A percentile compares a stretch with the other conserved stretches of the same genome.
Conservation (phyloP, 805 yeast genomes). For the Lipomyces japonicus region DNA sequence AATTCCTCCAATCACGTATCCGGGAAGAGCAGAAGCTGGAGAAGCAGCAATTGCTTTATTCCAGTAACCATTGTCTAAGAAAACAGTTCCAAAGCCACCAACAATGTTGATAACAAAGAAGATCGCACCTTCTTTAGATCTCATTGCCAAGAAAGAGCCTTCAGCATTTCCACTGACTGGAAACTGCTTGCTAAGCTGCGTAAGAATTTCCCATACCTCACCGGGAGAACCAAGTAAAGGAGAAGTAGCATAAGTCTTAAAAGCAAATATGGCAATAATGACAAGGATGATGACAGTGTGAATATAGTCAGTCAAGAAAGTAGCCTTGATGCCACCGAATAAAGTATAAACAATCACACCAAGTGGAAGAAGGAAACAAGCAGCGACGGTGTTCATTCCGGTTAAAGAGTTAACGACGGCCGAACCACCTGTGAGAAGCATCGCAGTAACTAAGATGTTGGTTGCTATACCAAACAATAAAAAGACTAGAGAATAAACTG, state of each 20-base stretch:
- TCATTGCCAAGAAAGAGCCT: slow-evolving; percentile 87
- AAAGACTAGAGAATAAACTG: slow-evolving; percentile 10
- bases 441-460: slow-evolving; percentile 84
- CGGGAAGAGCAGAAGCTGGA: slow-evolving; percentile 43
- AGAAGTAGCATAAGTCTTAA: slow-evolving; percentile 71
- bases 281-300: slow-evolving; percentile 79
- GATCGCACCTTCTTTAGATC: slow-evolving; percentile 79
- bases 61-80: slow-evolving; percentile 40
- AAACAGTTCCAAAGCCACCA: slow-evolving; percentile 39
- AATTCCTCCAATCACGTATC: slow-evolving; percentile 47
- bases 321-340: slow-evolving; percentile 80
- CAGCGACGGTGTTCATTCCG: slow-evolving; percentile 79
- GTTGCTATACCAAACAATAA: slow-evolving; percentile 75
- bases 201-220: slow-evolving; percentile 68
- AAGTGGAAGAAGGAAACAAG: slow-evolving; percentile 75
- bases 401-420: slow-evolving; percentile 77
- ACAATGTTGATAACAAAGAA: slow-evolving; percentile 75
- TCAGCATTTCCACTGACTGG: slow-evolving; percentile 79
- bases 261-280: slow-evolving; percentile 75
- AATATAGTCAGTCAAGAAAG: slow-evolving; percentile 72
- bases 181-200: slow-evolving; percentile 49
- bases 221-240: slow-evolving; percentile 76
- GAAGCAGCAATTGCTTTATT: slow-evolving; percentile 45
- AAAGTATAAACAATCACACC: slow-evolving; percentile 72
- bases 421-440: slow-evolving; percentile 87